Conservation (phyloP, 2,329 filamentous ascomycete genomes). For the Phoma sp. region DNA sequence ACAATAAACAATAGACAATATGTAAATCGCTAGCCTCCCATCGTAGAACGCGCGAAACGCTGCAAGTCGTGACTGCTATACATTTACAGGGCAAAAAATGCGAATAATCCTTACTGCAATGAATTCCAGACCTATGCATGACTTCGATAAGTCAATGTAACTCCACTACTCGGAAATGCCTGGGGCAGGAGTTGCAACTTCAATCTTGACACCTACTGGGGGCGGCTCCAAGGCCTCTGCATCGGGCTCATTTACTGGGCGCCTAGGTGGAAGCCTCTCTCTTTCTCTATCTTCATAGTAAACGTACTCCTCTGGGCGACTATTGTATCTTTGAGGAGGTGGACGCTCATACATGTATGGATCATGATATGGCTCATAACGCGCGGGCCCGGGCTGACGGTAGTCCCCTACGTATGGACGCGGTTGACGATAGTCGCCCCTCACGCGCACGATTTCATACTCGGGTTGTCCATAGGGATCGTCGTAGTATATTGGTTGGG, state of each 20-base stretch:
- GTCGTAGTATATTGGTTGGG: conserved; percentile 41
- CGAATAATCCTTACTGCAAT: neutral
- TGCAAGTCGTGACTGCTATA: conserved; percentile 7
- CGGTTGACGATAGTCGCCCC: conserved; percentile 30
- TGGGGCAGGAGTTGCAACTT: conserved; percentile 13
- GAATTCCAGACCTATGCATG: neutral
- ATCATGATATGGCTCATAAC: conserved; percentile 39
- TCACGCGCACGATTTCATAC: conserved; percentile 42
- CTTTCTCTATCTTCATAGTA: conserved; percentile 43
- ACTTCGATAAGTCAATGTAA: neutral
- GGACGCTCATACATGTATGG: conserved; percentile 39
- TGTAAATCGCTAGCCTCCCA: conserved; percentile 2
- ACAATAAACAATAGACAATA: conserved; percentile 7
- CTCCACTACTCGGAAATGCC: neutral
- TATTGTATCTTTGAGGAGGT: conserved; percentile 34
- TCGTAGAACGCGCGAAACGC: neutral
- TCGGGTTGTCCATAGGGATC: conserved; percentile 38
- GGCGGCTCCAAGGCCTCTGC: conserved; percentile 9
- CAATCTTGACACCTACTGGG: conserved; percentile 10
- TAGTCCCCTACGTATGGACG: conserved; percentile 26
- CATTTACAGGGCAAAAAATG: neutral
- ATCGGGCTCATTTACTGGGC: conserved; percentile 8
- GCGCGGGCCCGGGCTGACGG: conserved; percentile 23
- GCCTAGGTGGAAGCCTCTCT: conserved; percentile 22
- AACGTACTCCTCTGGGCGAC: conserved; percentile 33